Conservation (phyloP, 805 yeast genomes). For the Saccharomycopsis fermentans region DNA sequence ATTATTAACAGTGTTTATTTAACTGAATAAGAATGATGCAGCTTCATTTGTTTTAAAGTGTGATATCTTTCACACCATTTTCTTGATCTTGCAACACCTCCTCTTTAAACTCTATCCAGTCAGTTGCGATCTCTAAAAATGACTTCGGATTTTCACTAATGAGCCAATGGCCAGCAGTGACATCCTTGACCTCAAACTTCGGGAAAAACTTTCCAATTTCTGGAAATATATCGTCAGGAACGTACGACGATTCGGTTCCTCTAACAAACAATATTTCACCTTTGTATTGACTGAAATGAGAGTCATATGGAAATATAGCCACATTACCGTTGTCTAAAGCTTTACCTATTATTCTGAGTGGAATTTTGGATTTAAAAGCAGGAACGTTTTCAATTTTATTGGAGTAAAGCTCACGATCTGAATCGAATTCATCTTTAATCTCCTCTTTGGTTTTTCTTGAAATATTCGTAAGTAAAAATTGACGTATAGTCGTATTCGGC, state of each 20-base stretch:
- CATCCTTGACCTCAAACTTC: conserved; percentile 56
- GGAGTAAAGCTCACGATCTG: conserved; percentile 26
- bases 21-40: background rate
- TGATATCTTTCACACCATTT: background rate
- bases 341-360: conserved; percentile 58
- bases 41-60: background rate
- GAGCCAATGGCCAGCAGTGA: conserved; percentile 90
- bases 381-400: conserved; percentile 19
- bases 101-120: conserved; percentile 40
- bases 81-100: conserved; percentile 10
- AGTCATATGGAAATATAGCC: conserved; percentile 68
- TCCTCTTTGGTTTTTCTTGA: conserved; percentile 34
- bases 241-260: conserved; percentile 65
- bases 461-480: conserved; percentile 67
- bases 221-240: conserved; percentile 73
- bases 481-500: conserved; percentile 48
- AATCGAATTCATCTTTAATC: conserved; percentile 21
- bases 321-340: conserved; percentile 56
- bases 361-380: conserved; percentile 44
- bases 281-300: conserved; percentile 42
- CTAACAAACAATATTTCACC: conserved; percentile 74
- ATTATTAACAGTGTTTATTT: no score
- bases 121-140: conserved; percentile 51
- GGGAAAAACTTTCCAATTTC: conserved; percentile 75
- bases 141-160: conserved; percentile 78